phyloP scores from a whole-genome alignment of 768 basidiomycete species.

The Psilocybe cyanescens region DNA sequence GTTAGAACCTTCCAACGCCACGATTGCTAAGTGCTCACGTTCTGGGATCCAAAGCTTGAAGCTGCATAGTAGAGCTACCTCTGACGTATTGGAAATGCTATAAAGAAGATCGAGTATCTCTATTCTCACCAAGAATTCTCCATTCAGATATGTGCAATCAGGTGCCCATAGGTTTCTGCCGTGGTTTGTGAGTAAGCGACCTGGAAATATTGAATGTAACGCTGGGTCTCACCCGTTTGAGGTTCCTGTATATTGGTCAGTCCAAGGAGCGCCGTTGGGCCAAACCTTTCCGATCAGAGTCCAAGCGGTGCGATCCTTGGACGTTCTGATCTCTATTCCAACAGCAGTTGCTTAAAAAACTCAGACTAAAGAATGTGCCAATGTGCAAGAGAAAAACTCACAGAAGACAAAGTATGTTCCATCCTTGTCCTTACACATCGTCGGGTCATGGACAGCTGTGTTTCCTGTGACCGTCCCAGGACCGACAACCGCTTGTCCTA shows the following conservation, averaged over 20 bases:
- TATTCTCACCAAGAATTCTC: conserved; percentile 28
- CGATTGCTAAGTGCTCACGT: conserved; percentile 36
- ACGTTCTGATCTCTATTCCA: conserved; percentile 54
- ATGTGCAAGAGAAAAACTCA: conserved; percentile 23
- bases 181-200: not conserved
- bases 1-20: conserved; percentile 12
- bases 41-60: conserved; percentile 56
- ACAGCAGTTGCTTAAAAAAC: conserved; percentile 40
- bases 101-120: not conserved
- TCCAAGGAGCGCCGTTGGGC: conserved; percentile 55
- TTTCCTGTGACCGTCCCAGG: conserved; percentile 43
- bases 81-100: not conserved
- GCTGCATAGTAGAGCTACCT: conserved; percentile 56
- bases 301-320: conserved; percentile 51
- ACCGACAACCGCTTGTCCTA: conserved; percentile 26
- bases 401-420: conserved; percentile 55
- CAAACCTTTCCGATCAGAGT: conserved; percentile 48
- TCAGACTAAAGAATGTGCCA: not conserved
- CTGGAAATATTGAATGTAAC: not conserved
- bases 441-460: conserved; percentile 50
- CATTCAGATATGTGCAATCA: conserved; percentile 36
- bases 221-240: conserved; percentile 39
- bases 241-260: conserved; percentile 50
- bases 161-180: conserved; percentile 40
- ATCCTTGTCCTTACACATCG: conserved; percentile 50